Percentiles rank a stretch among this genome's conserved stretches.
phyloP scores from a whole-genome alignment of 768 basidiomycete species.

The Boletus subparvulus region DNA sequence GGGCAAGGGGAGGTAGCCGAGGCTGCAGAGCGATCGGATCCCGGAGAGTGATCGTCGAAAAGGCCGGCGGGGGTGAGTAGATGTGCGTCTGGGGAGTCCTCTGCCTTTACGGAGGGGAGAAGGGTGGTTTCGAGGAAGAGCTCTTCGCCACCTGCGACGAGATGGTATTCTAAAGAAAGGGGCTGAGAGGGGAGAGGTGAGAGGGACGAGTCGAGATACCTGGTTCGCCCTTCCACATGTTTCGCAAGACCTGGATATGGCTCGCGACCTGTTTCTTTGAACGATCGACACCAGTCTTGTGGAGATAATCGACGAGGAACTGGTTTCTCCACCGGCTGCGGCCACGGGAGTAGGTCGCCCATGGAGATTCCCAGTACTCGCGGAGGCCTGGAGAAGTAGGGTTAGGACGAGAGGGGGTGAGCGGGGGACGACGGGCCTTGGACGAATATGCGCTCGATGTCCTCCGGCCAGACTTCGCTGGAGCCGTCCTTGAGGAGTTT shows the following conservation, averaged over 20 bases:
- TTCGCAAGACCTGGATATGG: conserved; percentile 80
- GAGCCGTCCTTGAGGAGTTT: conserved; percentile 83
- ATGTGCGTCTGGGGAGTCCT: conserved; percentile 48
- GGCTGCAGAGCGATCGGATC: conserved; percentile 32
- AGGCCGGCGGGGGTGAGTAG: conserved; percentile 40
- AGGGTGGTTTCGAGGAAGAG: conserved; percentile 50
- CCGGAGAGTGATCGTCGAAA: conserved; percentile 33
- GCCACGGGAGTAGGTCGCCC: conserved; percentile 77
- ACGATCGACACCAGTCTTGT: conserved; percentile 65
- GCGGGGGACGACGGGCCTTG: conserved; percentile 45
- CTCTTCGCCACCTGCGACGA: conserved; percentile 81
- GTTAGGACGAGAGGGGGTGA: conserved; percentile 1
- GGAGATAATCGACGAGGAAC: conserved; percentile 79
- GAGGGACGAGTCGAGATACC: conserved; percentile 40
- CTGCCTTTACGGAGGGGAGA: conserved; percentile 55
- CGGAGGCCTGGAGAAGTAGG: conserved; percentile 51
- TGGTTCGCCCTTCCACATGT: conserved; percentile 86
- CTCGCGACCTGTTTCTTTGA: conserved; percentile 90
- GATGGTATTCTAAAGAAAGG: conserved; percentile 57
- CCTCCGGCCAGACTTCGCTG: conserved; percentile 80
- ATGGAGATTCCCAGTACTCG: conserved; percentile 78
- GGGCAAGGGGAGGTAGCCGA: conserved; percentile 29
- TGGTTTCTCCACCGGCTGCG: conserved; percentile 83
- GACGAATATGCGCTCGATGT: conserved; percentile 74
- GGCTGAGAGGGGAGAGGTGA: conserved; percentile 3